phyloP scores from a whole-genome alignment of 2,329 filamentous ascomycete genomes.

The Falciphora oryzae region DNA sequence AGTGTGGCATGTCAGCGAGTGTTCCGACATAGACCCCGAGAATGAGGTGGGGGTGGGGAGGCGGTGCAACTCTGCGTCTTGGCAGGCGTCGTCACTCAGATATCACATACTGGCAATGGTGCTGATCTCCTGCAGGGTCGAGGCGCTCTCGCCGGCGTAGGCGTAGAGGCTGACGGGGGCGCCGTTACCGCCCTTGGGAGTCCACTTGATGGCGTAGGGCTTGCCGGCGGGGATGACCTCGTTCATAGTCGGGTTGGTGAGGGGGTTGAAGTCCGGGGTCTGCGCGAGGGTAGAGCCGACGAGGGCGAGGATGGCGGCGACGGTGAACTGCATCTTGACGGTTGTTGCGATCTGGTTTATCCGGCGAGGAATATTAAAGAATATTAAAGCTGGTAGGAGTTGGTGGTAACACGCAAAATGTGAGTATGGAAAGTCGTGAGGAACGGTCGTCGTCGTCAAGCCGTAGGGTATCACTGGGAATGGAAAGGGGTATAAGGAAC shows the following conservation, averaged over 20 bases:
- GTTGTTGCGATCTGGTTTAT: background rate
- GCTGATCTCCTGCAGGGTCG: conserved; percentile 34
- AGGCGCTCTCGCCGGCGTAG: conserved; percentile 43
- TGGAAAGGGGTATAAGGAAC: conserved; percentile 2
- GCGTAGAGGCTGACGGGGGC: conserved; percentile 47
- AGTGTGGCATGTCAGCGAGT: background rate
- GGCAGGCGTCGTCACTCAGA: background rate
- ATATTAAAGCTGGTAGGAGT: background rate
- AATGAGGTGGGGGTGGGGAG: too few species aligned
- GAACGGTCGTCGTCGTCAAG: background rate
- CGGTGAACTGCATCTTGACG: conserved; percentile 49
- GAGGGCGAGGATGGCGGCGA: conserved; percentile 45
- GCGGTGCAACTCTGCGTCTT: too few species aligned
- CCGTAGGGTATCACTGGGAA: background rate
- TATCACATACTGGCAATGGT: conserved; percentile 45
- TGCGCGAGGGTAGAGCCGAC: conserved; percentile 46
- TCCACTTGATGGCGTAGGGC: conserved; percentile 47
- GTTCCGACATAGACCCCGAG: too few species aligned
- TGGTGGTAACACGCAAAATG: background rate
- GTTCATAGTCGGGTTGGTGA: conserved; percentile 40
- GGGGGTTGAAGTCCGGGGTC: conserved; percentile 49
- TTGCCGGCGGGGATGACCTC: conserved; percentile 42
- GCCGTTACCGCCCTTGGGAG: conserved; percentile 32
- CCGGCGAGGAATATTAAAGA: background rate
- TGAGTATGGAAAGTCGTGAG: background rate